Evolutionary conservation across 345 rosid genomes (phyloP), one percentile per base, ranked within the genome.

Genomic region (Nasturtium officinale): DNA sequence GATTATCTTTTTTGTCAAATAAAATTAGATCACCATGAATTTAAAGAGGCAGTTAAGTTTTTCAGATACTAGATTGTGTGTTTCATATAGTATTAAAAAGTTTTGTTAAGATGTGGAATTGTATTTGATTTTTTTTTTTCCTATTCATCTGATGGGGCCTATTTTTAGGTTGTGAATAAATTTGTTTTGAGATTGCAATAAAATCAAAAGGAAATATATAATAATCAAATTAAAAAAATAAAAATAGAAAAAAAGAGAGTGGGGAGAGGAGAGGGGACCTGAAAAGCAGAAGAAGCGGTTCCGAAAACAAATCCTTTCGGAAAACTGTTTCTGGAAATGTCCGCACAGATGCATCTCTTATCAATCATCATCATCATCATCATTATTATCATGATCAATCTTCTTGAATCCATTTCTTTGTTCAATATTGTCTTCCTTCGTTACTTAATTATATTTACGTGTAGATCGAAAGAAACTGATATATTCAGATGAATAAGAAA

Each of bases 241-340:
- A 6, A 30, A 1, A 17, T 0, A 16, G 0, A 18, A 45, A 15
- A 21, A 18, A 15, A 68, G 63, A 56, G 76, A 57, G 47, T 40
- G 63, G 56, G 63, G 28, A 26, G 28, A 26, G 28, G 28, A 38
- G 71, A 56, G 50, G 69, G 38, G 30, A 78, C 89, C 89, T 85
- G 89, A 59, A 72, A 85, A 70, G 89, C 77, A 54, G 89, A 80
- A 38, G 89, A 83, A n/a, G 89, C 86, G 12, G 89, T 85, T 69
- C 89, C 86, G 16, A 85, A 83, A 50, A 83, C 81, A 76, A 85
- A 85, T 15, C 82, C 86, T 52, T 78, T 52, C 5, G 86, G 89
- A 47, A 85, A 85, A 60, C 84, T 81, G 29, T 73, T 54, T 80
- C 86, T 79, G 26, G 55, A 75, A 12, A 85, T 81, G 48, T 77